A percentile compares a stretch with the other conserved stretches of the same genome.
These are phyloP conservation scores for Quercus gilva DNA, from an alignment of 306 rosid genomes.

Conservation along the genomic window DNA sequence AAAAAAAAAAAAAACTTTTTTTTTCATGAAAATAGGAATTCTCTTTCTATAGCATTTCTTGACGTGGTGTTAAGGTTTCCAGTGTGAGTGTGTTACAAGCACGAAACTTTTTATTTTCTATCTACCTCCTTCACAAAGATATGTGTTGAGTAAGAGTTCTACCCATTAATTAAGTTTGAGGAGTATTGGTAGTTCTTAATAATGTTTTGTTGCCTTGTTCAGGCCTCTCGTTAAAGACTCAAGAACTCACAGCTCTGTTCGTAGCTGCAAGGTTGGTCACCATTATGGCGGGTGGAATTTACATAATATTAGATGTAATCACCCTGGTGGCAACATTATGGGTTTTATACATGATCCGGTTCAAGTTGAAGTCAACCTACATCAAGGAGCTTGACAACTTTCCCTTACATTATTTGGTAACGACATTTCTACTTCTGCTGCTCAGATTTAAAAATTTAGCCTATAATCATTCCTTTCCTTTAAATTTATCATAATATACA, in stretches of 20 bases:
- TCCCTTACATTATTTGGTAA: slow-evolving; percentile 54
- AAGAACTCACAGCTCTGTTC: slow-evolving; percentile 73
- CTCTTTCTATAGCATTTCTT: no score
- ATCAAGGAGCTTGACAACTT: slow-evolving; percentile 64
- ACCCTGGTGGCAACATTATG: slow-evolving; percentile 47
- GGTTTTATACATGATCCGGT: slow-evolving; percentile 65
- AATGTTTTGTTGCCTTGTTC: not conserved
- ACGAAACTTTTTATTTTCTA: no score
- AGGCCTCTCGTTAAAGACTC: slow-evolving; percentile 77
- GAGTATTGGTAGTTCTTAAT: not conserved
- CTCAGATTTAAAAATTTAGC: not conserved
- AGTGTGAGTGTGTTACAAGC: no score
- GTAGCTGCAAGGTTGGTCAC: slow-evolving; percentile 36
- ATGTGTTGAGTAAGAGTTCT: no score
- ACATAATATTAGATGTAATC: slow-evolving; percentile 44
- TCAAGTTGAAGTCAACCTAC: slow-evolving; percentile 61
- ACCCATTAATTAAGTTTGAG: no score
- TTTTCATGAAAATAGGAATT: not conserved
- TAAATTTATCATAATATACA: not conserved
- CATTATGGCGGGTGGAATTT: slow-evolving; percentile 35
- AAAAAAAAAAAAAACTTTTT: not conserved
- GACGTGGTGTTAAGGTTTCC: no score
- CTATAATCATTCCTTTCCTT: not conserved
- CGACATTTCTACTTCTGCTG: not conserved
- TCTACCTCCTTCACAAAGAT: no score